Conservation (phyloP, 2,329 filamentous ascomycete genomes). For the Pezicula rhizophila region DNA sequence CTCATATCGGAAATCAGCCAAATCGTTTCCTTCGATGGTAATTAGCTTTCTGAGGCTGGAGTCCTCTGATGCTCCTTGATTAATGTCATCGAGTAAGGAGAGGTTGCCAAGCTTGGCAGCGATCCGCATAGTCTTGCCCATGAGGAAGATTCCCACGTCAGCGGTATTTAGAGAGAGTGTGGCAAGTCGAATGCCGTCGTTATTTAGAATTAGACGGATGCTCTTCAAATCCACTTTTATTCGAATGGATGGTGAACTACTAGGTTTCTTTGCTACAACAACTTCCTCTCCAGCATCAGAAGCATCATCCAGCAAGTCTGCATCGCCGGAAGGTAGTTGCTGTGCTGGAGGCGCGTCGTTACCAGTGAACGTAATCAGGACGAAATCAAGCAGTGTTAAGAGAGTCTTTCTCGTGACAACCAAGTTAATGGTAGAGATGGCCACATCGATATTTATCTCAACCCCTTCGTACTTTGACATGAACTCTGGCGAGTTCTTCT, state of each 20-base stretch:
- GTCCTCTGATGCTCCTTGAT: constrained; percentile 75
- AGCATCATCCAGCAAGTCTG: constrained; percentile 21
- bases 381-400: constrained; percentile 87
- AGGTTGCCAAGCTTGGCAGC: constrained; percentile 82
- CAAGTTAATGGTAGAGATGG: constrained; percentile 91
- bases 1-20: constrained; percentile 96
- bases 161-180: constrained; percentile 90
- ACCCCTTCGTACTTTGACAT: constrained; percentile 87
- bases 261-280: constrained; percentile 27
- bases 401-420: constrained; percentile 91
- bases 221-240: constrained; percentile 92
- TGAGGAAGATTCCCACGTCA: constrained; percentile 82
- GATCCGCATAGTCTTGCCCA: constrained; percentile 80
- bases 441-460: constrained; percentile 85
- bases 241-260: constrained; percentile 51
- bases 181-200: constrained; percentile 90
- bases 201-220: constrained; percentile 91
- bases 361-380: constrained; percentile 82
- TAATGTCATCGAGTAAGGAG: constrained; percentile 87
- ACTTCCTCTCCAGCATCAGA: constrained; percentile 32
- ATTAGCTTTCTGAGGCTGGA: constrained; percentile 82
- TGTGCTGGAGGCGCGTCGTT: constrained; percentile 42
- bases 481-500: constrained; percentile 87
- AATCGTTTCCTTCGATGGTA: constrained; percentile 89
- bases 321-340: constrained; percentile 19